Base-by-base conservation (phyloP, 495 filamentous ascomycete species). In the Trichoderma orchidacearum region DNA sequence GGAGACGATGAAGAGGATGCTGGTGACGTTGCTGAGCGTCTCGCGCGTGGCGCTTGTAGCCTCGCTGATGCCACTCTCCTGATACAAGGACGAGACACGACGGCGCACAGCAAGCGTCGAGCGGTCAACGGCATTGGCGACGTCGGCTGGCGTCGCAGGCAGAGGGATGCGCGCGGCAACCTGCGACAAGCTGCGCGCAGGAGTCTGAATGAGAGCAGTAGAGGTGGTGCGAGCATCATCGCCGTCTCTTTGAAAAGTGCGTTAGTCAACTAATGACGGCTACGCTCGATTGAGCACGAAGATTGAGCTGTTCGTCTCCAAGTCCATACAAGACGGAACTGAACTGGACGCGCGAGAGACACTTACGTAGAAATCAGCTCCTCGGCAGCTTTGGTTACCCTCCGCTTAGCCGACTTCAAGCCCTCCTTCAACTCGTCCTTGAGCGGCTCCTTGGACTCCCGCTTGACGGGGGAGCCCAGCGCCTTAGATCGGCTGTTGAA, bases 61-160 rank as follows among this genome's bases (percentile, higher is more conserved):
- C 58, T 88, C 74, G 27, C 69, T 66, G 51, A 82, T 68, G 31
- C 76, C 74, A 13, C 72, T 75, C 11, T 73, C 70, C 21, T 72
- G 70, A 59, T 80, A 79, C 3, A 74, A 67, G 7, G 70, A 64
- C 52, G 69, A 64, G 56, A 79, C 72, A 60, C 69, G 73, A 35
- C 70, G 72, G 64, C 83, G 80, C 50, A 92, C 69, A 29, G 75
- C 80, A 21, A 81, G 68, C 1, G 89, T 87, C 60, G 81, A 76
- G 59, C 79, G 80, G 66, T 96, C 91, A 60, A 95, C 89, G 32
- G 77, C 82, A 60, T 89, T 79, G n/a, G 85, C 87, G 51, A 97
- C 83, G 51, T 87, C 79, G 18, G 89, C 84, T 0, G 92, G 92
- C 0, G 90, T 93, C 1, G 90, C 84, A 3, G 93, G 92, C 30